These are phyloP conservation scores for Vigna trinervia DNA, from an alignment of 306 rosid species.

Conservation along the genomic window DNA sequence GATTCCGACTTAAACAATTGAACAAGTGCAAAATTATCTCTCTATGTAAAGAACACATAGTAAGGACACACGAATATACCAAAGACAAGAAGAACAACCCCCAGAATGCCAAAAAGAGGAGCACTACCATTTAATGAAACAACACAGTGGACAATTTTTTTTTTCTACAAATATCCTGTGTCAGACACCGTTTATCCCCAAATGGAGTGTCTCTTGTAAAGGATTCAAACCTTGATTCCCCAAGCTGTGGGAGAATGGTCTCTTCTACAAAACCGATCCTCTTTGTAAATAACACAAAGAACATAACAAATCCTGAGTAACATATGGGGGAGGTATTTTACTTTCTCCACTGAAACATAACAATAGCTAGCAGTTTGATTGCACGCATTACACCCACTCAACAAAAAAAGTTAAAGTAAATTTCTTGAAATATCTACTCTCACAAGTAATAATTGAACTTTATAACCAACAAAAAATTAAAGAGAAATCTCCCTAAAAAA, in stretches of 20 bases:
- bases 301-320: neutral
- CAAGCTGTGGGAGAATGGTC: neutral
- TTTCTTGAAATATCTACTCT: slow-evolving; percentile 20
- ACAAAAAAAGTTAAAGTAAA: slow-evolving; percentile 1
- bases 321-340: neutral
- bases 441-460: slow-evolving; percentile 12
- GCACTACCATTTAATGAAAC: slow-evolving; percentile 20
- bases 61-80: neutral
- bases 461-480: neutral
- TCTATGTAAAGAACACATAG: slow-evolving; percentile 18
- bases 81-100: slow-evolving; percentile 7
- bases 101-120: slow-evolving; percentile 31
- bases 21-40: slow-evolving; percentile 35
- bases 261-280: neutral
- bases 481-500: neutral
- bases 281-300: neutral
- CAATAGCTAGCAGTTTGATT: slow-evolving; percentile 1
- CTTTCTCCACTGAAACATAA: slow-evolving; percentile 3
- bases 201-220: neutral
- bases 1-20: slow-evolving; percentile 37
- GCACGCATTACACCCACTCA: slow-evolving; percentile 5
- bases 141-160: neutral
- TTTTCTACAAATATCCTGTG: neutral
- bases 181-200: neutral
- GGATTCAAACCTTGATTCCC: neutral